Evolutionary conservation across 768 basidiomycete species (phyloP).

Genomic region (Naematelia aurantialba): DNA sequence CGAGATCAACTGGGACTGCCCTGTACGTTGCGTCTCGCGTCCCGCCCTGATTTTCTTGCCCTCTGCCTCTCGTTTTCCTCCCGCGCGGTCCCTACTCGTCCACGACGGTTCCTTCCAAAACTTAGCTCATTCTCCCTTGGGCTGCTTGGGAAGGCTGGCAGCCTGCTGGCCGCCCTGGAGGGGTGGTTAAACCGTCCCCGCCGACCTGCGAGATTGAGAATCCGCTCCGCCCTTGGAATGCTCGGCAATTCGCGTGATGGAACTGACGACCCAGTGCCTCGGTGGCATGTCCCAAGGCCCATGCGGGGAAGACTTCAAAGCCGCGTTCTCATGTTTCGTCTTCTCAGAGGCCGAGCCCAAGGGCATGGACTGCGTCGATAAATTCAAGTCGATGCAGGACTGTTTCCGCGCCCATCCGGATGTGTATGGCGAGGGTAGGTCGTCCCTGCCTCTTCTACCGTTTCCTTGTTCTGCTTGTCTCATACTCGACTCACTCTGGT

Average conservation of each 20-base stretch:
- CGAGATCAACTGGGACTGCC: conserved; percentile 99
- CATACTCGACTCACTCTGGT: conserved; percentile 1
- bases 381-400: conserved; percentile 94
- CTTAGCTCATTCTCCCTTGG: neutral
- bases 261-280: too few species aligned
- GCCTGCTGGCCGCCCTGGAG: too few species aligned
- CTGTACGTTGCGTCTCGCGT: conserved; percentile 49
- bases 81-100: neutral
- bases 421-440: conserved; percentile 86
- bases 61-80: too few species aligned
- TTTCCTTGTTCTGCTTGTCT: neutral
- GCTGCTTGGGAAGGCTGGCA: too few species aligned
- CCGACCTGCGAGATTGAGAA: too few species aligned
- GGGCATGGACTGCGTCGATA: conserved; percentile 95
- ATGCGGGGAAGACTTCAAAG: conserved; percentile 86
- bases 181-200: too few species aligned
- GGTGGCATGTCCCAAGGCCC: conserved; percentile 98
- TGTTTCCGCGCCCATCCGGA: conserved; percentile 97
- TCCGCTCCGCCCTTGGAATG: too few species aligned
- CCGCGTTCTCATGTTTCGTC: conserved; percentile 95
- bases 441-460: neutral
- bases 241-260: too few species aligned
- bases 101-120: neutral
- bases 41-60: too few species aligned
- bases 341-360: conserved; percentile 92